Evolutionary conservation across 805 yeast species (phyloP), one percentile per base, ranked within the genome.

Genomic region (Nematodospora valgi): DNA sequence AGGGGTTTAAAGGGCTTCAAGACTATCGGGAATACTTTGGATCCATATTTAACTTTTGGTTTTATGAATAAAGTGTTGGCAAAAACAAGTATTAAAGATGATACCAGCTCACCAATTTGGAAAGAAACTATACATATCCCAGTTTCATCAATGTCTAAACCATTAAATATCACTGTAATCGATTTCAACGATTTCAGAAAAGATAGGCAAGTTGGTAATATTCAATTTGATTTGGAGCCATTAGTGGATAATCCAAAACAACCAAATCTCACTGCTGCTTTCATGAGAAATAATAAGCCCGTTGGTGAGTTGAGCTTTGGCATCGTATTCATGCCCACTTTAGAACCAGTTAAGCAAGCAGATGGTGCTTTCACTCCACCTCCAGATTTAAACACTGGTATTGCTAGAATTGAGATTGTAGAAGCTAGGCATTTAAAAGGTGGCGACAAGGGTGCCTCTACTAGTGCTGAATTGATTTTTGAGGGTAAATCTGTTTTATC

Each of bases 311-410:
- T 93, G 27, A 59, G 58, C 5, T 86, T 80, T 55, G 88, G 85
- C 43, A 69, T 85, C 47, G 77, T 78, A 44, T 85, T 74, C 65
- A 79, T 80, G 71, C 93, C 95, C 26, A 81, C 93, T 10, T 62
- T 87, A 41, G 69, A 76, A 61, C 69, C 77, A 38, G 58, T 68
- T 47, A 64, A 75, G 42, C 70, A 74, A 39, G 81, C 86, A 3
- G 96, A 87, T 58, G 96, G 96, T 33, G 81, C 89, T 2, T 69
- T 74, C 35, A 81, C 79, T 45, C 87, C 94, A 31, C 85, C 94
- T 30, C 96, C 96, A 29, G 96, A 87, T 46, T 76, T 86, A 56
- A 91, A 91, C 62, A 87, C 97, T 11, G 99, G 99, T 72, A 80
- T 94, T 48, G 78, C 82, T 14, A 72, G 80, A 49, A 63, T 91